Conservation (phyloP, 768 basidiomycete species). For the Termitomyces titanicus region DNA sequence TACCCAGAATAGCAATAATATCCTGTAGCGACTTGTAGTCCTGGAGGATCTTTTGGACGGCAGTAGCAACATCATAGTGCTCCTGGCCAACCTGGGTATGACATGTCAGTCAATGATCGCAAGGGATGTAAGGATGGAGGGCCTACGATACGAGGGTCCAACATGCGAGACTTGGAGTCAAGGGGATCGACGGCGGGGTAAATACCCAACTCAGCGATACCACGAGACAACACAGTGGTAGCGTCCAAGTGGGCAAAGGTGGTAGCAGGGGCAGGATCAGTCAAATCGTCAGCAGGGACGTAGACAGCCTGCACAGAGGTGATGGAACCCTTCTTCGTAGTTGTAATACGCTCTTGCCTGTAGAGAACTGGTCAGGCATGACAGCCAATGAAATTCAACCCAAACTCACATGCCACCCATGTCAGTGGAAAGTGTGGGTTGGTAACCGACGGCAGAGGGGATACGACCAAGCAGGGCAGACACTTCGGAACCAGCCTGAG, state of each 20-base stretch:
- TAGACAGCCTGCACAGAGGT: constrained; percentile 99
- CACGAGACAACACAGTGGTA: constrained; percentile 98
- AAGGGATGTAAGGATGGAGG: not conserved
- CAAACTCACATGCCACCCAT: constrained; percentile 96
- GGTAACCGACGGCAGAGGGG: constrained; percentile 99
- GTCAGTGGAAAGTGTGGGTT: constrained; percentile 98
- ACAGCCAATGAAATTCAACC: not conserved
- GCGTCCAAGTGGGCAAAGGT: constrained; percentile 99
- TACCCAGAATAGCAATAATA: constrained; percentile 99
- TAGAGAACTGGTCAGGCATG: constrained; percentile 8
- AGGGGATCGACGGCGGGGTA: constrained; percentile 99
- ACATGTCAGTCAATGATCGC: not conserved
- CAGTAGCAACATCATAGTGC: constrained; percentile 95
- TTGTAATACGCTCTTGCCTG: constrained; percentile 99
- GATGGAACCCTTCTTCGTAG: constrained; percentile 99
- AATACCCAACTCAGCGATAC: constrained; percentile 98
- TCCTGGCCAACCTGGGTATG: constrained; percentile 67
- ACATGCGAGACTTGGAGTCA: constrained; percentile 99
- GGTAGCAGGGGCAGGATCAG: constrained; percentile 98
- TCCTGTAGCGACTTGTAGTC: constrained; percentile 97
- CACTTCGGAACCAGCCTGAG: constrained; percentile 99
- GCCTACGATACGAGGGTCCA: constrained; percentile 97
- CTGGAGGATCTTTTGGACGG: constrained; percentile 95
- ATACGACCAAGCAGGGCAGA: constrained; percentile 99
- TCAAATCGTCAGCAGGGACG: constrained; percentile 99